Conservation (phyloP, 495 filamentous ascomycete species). For the Podospora tetraspora region DNA sequence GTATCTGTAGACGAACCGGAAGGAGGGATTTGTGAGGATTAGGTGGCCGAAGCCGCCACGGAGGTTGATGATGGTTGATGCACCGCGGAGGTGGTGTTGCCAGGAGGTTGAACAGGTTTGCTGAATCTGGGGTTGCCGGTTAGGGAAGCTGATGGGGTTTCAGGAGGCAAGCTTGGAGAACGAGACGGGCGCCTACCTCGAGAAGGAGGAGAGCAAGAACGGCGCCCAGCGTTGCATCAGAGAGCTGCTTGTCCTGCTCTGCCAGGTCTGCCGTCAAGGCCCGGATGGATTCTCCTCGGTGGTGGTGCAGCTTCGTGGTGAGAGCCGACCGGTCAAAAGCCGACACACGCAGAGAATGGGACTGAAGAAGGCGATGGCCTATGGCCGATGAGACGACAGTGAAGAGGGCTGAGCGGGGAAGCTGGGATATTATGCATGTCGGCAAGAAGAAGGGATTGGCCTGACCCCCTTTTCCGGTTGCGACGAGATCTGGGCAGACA, state of each 20-base stretch:
- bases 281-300: neutral
- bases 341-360: neutral
- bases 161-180: neutral
- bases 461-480: neutral
- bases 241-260: neutral
- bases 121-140: neutral
- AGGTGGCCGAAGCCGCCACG: neutral
- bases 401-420: neutral
- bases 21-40: neutral
- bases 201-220: neutral
- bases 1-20: constrained; percentile 8
- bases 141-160: neutral
- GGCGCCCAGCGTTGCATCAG: neutral
- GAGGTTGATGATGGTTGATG: neutral
- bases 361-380: neutral
- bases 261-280: neutral
- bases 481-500: neutral
- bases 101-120: neutral
- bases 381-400: neutral
- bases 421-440: neutral
- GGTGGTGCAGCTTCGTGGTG: neutral
- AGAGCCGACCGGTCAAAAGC: neutral
- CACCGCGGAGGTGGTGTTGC: neutral
- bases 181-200: neutral
- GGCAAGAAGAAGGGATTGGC: neutral